Evolutionary conservation across 2,329 filamentous ascomycete genomes (phyloP).

Genomic region (Neocatenulostroma microsporum): DNA sequence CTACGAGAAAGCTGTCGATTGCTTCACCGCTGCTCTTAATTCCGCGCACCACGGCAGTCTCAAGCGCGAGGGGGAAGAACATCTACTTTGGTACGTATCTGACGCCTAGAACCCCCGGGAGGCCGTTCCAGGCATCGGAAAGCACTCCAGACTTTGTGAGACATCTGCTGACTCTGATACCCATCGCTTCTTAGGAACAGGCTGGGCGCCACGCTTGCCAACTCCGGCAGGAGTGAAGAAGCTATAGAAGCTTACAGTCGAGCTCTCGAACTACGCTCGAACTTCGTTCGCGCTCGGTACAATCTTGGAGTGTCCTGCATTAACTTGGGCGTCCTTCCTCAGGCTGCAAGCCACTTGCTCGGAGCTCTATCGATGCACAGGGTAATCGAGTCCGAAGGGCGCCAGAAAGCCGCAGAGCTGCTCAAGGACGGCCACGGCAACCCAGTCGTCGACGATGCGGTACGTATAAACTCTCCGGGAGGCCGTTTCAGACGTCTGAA

Average conservation of each 20-base stretch:
- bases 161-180: no score
- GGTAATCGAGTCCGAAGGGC: slow-evolving; percentile 76
- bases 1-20: slow-evolving; percentile 97
- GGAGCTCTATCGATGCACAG: slow-evolving; percentile 94
- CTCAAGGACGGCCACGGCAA: slow-evolving; percentile 50
- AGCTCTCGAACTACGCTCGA: slow-evolving; percentile 79
- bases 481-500: no score
- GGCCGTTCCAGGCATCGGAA: no score
- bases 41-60: slow-evolving; percentile 74
- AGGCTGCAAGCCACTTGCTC: slow-evolving; percentile 87
- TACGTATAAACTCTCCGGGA: no score
- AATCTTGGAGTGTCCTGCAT: slow-evolving; percentile 96
- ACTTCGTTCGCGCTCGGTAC: slow-evolving; percentile 94
- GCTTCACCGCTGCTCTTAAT: slow-evolving; percentile 85
- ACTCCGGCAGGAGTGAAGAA: slow-evolving; percentile 87
- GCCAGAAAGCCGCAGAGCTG: slow-evolving; percentile 75
- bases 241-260: slow-evolving; percentile 95
- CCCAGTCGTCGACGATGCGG: slow-evolving; percentile 53
- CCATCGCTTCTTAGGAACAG: no score
- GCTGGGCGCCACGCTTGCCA: slow-evolving; percentile 89
- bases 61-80: slow-evolving; percentile 78
- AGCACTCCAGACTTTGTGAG: no score
- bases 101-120: no score
- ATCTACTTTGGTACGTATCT: slow-evolving; percentile 95
- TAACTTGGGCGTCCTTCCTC: slow-evolving; percentile 87